These are phyloP conservation scores for Rhizodiscina lignyota DNA, from an alignment of 495 filamentous ascomycete genomes.

Conservation along the genomic window DNA sequence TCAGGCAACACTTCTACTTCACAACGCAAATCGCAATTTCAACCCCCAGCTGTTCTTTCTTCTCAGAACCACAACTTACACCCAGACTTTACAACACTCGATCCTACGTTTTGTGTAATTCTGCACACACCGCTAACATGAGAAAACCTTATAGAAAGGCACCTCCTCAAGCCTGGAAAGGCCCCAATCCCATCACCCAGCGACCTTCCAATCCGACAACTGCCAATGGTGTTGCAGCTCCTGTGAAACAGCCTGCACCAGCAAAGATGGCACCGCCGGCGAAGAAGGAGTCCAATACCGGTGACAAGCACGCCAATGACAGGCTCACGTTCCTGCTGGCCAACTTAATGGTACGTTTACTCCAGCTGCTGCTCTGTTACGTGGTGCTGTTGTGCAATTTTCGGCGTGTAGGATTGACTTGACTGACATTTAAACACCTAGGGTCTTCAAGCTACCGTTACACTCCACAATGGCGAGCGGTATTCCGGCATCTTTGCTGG, in stretches of 20 bases:
- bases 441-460: constrained; percentile 53
- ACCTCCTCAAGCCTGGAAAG: constrained; percentile 46
- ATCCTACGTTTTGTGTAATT: no score
- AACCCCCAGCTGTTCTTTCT: no score
- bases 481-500: constrained; percentile 57
- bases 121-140: no score
- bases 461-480: constrained; percentile 51
- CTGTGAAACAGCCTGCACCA: constrained; percentile 9
- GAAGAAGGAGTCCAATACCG: constrained; percentile 33
- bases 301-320: constrained; percentile 49
- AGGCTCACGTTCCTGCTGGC: constrained; percentile 45
- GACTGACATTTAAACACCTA: no score
- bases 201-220: constrained; percentile 28
- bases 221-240: constrained; percentile 36
- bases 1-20: no score
- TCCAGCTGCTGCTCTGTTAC: constrained; percentile 1
- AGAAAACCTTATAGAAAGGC: no score
- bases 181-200: constrained; percentile 50
- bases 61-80: no score
- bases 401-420: no score
- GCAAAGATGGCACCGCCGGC: constrained; percentile 15
- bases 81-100: no score
- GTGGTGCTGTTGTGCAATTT: neutral
- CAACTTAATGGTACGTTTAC: constrained; percentile 41
- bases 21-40: no score